phyloP scores from a whole-genome alignment of 2,329 filamentous ascomycete genomes.

The Cordyceps fumosorosea region DNA sequence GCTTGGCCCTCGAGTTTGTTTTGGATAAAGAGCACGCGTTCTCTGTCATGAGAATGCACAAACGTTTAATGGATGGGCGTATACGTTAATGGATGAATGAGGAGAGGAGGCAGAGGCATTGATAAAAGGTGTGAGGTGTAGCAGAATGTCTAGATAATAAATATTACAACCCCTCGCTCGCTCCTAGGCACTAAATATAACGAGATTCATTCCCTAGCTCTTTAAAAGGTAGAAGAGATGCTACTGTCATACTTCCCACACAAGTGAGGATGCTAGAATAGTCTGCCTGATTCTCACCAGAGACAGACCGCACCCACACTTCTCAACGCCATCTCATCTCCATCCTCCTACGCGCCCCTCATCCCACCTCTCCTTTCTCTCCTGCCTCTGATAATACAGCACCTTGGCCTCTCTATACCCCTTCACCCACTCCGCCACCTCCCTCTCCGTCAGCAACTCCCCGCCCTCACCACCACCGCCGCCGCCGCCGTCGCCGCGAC shows the following conservation, averaged over 20 bases:
- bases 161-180: no score
- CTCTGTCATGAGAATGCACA: background rate
- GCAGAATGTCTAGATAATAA: background rate
- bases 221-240: background rate
- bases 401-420: constrained; percentile 75
- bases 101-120: background rate
- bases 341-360: constrained; percentile 92
- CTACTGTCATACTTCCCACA: background rate
- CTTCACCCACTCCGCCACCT: constrained; percentile 78
- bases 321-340: constrained; percentile 52
- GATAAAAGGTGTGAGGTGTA: background rate
- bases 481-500: constrained; percentile 30
- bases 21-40: background rate
- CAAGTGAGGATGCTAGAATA: background rate
- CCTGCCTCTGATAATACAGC: constrained; percentile 70
- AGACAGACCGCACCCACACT: no score
- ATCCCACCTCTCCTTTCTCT: constrained; percentile 91
- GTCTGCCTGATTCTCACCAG: background rate
- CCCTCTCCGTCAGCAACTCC: constrained; percentile 61
- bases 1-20: background rate
- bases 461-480: constrained; percentile 22
- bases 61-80: background rate
- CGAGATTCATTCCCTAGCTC: background rate
- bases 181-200: no score
- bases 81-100: background rate